phyloP scores from a whole-genome alignment of 2,329 filamentous ascomycete species.

The Penicillium sp. region DNA sequence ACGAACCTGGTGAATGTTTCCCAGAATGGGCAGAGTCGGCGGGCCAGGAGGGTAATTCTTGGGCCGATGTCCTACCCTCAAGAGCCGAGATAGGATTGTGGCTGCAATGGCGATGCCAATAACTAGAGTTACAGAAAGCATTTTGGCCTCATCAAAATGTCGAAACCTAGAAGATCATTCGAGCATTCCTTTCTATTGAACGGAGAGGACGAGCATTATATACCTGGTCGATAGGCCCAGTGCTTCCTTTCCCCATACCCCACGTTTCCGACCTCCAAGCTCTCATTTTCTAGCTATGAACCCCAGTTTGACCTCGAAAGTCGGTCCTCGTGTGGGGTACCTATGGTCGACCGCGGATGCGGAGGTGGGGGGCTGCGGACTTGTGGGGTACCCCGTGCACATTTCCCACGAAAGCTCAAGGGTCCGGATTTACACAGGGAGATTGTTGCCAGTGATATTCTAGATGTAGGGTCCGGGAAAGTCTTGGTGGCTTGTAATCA shows the following conservation, averaged over 20 bases:
- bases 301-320: not conserved
- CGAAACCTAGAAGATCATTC: not conserved
- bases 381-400: not conserved
- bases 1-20: slow-evolving; percentile 47
- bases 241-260: not conserved
- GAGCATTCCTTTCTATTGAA: not conserved
- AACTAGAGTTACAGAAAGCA: slow-evolving; percentile 6
- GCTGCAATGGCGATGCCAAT: slow-evolving; percentile 8
- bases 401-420: not conserved
- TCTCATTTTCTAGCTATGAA: not conserved
- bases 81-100: slow-evolving; percentile 11
- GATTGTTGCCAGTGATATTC: too few relatives aligned
- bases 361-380: slow-evolving; percentile 3
- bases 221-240: not conserved
- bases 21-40: slow-evolving; percentile 51
- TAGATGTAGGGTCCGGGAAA: too few relatives aligned
- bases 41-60: slow-evolving; percentile 50
- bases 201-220: not conserved
- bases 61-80: slow-evolving; percentile 28
- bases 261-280: not conserved
- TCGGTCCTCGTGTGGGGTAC: not conserved
- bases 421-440: too few relatives aligned
- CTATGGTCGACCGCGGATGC: not conserved
- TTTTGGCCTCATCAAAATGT: not conserved
- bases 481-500: too few relatives aligned